Evolutionary conservation across 495 filamentous ascomycete species (phyloP).

Genomic region (Entonaema liquescens): DNA sequence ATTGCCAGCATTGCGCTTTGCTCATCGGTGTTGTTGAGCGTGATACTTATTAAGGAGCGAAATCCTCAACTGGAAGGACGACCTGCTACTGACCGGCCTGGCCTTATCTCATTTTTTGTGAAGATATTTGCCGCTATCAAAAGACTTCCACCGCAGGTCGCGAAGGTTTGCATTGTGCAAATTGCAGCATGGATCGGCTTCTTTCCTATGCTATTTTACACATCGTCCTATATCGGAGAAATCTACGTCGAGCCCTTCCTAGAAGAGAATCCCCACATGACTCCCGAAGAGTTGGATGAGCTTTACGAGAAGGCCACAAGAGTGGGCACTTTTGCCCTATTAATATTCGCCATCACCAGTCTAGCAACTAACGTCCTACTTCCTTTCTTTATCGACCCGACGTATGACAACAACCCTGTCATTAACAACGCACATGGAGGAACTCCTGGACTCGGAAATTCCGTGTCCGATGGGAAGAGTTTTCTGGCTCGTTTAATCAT

Average conservation of each 20-base stretch:
- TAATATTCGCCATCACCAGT: slow-evolving; percentile 86
- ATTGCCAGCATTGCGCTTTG: slow-evolving; percentile 77
- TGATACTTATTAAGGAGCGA: slow-evolving; percentile 72
- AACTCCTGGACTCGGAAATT: slow-evolving; percentile 36
- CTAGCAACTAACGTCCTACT: slow-evolving; percentile 81
- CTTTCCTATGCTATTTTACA: slow-evolving; percentile 95
- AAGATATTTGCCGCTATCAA: slow-evolving; percentile 78
- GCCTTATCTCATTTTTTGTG: slow-evolving; percentile 80
- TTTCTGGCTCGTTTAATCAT: slow-evolving; percentile 71
- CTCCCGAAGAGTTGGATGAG: slow-evolving; percentile 73
- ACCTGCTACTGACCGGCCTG: slow-evolving; percentile 63
- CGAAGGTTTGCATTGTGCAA: slow-evolving; percentile 84
- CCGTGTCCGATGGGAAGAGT: slow-evolving; percentile 47
- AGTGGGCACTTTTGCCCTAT: slow-evolving; percentile 80
- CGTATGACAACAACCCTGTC: slow-evolving; percentile 62
- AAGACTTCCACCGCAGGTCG: slow-evolving; percentile 78
- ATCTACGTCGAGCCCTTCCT: slow-evolving; percentile 86
- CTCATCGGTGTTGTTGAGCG: slow-evolving; percentile 72
- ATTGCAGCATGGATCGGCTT: slow-evolving; percentile 93
- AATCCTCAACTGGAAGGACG: slow-evolving; percentile 78
- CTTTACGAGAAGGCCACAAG: slow-evolving; percentile 85
- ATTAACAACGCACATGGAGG: slow-evolving; percentile 34
- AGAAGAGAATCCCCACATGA: slow-evolving; percentile 76
- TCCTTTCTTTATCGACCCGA: slow-evolving; percentile 81
- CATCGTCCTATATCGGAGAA: slow-evolving; percentile 89